Evolutionary conservation across 2,329 filamentous ascomycete species (phyloP).

Genomic region (Peltaster fructicola): DNA sequence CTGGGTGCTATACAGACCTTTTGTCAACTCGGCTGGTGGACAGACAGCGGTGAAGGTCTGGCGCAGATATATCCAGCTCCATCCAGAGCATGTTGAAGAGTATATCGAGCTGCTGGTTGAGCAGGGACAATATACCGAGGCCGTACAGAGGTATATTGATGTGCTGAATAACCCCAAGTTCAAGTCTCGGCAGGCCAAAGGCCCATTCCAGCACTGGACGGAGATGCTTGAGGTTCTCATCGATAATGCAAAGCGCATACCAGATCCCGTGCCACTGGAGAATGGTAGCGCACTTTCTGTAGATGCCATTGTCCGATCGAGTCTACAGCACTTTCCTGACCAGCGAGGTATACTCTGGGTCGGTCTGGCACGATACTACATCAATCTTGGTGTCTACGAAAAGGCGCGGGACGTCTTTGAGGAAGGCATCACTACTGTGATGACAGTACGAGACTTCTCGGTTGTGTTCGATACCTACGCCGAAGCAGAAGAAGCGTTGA

Average conservation of each 20-base stretch:
- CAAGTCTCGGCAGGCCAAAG: constrained; percentile 81
- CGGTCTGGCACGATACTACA: constrained; percentile 91
- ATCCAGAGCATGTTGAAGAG: constrained; percentile 87
- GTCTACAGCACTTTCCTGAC: constrained; percentile 77
- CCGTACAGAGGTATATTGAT: constrained; percentile 77
- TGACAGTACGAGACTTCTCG: constrained; percentile 96
- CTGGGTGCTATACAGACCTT: constrained; percentile 80
- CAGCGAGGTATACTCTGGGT: constrained; percentile 92
- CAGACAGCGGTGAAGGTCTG: constrained; percentile 85
- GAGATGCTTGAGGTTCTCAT: constrained; percentile 95
- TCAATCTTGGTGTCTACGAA: constrained; percentile 81
- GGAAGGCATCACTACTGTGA: constrained; percentile 90
- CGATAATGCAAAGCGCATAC: constrained; percentile 45
- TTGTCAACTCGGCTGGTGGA: constrained; percentile 79
- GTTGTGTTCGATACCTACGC: constrained; percentile 91
- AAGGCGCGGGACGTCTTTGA: constrained; percentile 85
- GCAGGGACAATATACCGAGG: constrained; percentile 73
- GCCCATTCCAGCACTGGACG: constrained; percentile 90
- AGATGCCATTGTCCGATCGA: constrained; percentile 80
- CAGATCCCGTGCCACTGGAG: constrained; percentile 60
- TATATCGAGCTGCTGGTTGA: constrained; percentile 80
- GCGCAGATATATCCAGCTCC: constrained; percentile 91
- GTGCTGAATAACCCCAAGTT: constrained; percentile 84
- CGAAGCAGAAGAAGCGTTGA: constrained; percentile 93
- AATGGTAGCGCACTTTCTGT: constrained; percentile 74